A percentile compares a stretch with the other conserved stretches of the same genome.
phyloP scores from a whole-genome alignment of 2,329 filamentous ascomycete genomes.

The Sporothrix sp. region DNA sequence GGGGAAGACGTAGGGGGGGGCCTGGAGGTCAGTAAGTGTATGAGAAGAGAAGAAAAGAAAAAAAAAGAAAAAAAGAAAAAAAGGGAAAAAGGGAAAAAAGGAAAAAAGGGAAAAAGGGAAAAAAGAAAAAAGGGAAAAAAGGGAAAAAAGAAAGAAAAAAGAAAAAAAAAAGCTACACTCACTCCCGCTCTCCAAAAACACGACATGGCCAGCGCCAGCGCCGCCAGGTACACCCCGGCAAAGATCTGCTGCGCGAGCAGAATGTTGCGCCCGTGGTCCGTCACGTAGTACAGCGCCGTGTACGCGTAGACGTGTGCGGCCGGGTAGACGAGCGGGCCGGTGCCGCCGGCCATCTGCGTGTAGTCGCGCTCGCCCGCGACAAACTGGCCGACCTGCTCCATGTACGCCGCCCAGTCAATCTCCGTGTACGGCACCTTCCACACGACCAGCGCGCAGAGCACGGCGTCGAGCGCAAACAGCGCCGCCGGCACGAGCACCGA shows the following conservation, averaged over 20 bases:
- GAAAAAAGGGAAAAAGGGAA: too few relatives aligned
- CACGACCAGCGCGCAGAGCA: slow-evolving; percentile 65
- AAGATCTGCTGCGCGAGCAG: slow-evolving; percentile 77
- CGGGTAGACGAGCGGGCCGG: slow-evolving; percentile 90
- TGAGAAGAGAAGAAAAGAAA: too few relatives aligned
- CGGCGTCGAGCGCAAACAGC: slow-evolving; percentile 59
- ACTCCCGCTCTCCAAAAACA: slow-evolving; percentile 72
- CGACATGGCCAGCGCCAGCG: slow-evolving; percentile 65
- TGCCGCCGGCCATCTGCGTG: slow-evolving; percentile 71
- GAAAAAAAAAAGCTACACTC: background rate
- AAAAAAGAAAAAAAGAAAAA: too few relatives aligned
- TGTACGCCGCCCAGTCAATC: slow-evolving; percentile 96
- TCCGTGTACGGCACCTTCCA: slow-evolving; percentile 87
- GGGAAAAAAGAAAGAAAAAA: background rate
- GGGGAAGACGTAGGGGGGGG: slow-evolving; percentile 77
- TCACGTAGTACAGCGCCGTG: slow-evolving; percentile 66
- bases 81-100: too few relatives aligned
- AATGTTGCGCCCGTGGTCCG: slow-evolving; percentile 66
- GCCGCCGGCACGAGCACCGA: slow-evolving; percentile 45
- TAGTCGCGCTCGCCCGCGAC: slow-evolving; percentile 83
- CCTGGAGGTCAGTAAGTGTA: slow-evolving; percentile 38
- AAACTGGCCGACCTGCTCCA: slow-evolving; percentile 80
- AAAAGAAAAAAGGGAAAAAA: background rate
- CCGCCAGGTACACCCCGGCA: slow-evolving; percentile 64
- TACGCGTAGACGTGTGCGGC: slow-evolving; percentile 92